Conservation (phyloP, 75 land plant species). For the Cunninghamia lanceolata region DNA sequence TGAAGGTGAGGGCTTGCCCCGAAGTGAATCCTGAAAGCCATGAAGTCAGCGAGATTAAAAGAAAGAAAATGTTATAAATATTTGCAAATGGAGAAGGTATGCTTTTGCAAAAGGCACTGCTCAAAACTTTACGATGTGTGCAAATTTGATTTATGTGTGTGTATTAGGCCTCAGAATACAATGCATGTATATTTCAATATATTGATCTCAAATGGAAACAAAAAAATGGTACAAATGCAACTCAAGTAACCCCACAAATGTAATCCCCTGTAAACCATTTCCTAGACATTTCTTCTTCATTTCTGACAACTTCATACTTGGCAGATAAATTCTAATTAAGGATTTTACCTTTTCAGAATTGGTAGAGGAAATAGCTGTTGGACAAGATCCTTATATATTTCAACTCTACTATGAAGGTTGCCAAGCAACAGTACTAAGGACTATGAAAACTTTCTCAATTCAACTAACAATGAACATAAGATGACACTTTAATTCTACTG, state of each 20-base stretch:
- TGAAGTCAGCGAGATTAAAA: background rate
- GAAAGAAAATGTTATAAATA: background rate
- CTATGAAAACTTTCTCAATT: background rate
- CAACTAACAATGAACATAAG: background rate
- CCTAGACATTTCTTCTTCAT: background rate
- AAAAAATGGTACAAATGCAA: too few species aligned
- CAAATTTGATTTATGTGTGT: background rate
- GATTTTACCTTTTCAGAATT: background rate
- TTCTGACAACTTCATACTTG: background rate
- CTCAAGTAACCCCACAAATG: background rate
- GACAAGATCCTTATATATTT: too few species aligned
- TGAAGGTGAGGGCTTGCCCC: conserved; percentile 24
- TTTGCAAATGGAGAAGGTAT: background rate
- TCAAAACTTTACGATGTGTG: background rate
- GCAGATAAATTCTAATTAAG: background rate
- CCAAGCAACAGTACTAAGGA: background rate
- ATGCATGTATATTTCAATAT: background rate
- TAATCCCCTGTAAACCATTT: background rate
- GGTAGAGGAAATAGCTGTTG: background rate
- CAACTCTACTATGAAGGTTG: background rate
- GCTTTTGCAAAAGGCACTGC: background rate
- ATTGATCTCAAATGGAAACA: background rate
- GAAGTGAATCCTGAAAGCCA: background rate
- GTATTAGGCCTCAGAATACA: background rate
- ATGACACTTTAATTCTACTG: background rate